A percentile compares a stretch with the other conserved stretches of the same genome.
Evolutionary conservation across 257 asterid genomes (phyloP).

Genomic region (Scutellaria baicalensis): DNA sequence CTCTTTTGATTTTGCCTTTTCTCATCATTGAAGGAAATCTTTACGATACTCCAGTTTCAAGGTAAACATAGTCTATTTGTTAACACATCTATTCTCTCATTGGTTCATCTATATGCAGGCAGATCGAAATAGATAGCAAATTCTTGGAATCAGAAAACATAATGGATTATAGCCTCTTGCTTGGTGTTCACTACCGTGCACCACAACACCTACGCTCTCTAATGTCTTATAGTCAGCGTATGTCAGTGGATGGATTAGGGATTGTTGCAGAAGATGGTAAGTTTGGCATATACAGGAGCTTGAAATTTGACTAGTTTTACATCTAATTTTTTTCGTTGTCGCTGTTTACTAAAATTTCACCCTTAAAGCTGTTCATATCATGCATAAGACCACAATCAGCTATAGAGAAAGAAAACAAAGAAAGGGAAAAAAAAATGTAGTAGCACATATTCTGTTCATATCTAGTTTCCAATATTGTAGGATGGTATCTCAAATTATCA

Average conservation of each 20-base stretch:
- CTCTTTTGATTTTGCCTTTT: not conserved
- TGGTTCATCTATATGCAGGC: constrained; percentile 48
- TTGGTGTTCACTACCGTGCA: constrained; percentile 94
- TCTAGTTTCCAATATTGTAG: too few species aligned
- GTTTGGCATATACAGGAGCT: not conserved
- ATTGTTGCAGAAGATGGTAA: constrained; percentile 92
- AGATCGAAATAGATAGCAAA: constrained; percentile 83
- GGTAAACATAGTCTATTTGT: not conserved
- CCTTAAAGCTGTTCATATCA: not conserved
- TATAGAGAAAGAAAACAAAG: not conserved
- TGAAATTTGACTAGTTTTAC: not conserved
- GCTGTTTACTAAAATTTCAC: not conserved
- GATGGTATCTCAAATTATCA: too few species aligned
- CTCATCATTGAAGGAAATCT: not conserved
- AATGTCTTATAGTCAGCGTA: constrained; percentile 43
- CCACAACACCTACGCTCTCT: constrained; percentile 82
- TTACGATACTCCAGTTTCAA: not conserved
- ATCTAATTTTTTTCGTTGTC: not conserved
- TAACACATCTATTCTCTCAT: constrained; percentile 1
- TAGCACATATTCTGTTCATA: too few species aligned
- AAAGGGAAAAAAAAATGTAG: not conserved
- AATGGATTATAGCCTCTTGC: constrained; percentile 95
- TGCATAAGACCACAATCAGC: not conserved
- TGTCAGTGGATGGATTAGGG: constrained; percentile 59
- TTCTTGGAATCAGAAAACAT: constrained; percentile 89